phyloP scores from a whole-genome alignment of 305 asterid species.

The Rubia tinctorum region DNA sequence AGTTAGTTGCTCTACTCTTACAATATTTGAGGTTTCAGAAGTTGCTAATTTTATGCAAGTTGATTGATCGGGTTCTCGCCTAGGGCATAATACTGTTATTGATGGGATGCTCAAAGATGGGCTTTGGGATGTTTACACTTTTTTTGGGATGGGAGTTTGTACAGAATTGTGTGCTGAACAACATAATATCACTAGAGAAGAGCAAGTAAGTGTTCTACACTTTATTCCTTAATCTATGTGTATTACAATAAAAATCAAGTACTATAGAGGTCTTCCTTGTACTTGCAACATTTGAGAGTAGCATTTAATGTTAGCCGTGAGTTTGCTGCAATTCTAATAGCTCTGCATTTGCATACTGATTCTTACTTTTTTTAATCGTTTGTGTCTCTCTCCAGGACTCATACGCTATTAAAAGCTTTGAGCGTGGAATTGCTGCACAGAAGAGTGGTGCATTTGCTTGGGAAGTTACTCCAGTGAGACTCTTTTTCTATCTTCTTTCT shows the following conservation, averaged over 20 bases:
- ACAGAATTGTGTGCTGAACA: constrained; percentile 87
- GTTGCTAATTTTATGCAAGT: constrained; percentile 21
- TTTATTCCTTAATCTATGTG: neutral
- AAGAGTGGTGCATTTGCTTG: constrained; percentile 73
- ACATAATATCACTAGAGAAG: constrained; percentile 64
- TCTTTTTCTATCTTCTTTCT: neutral
- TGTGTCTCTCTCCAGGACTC: constrained; percentile 46
- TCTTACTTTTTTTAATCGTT: neutral
- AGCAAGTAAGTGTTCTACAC: constrained; percentile 49
- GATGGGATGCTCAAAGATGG: constrained; percentile 99
- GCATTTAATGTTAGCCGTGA: neutral
- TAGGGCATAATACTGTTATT: constrained; percentile 76
- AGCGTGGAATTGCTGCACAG: constrained; percentile 81
- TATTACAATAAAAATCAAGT: neutral
- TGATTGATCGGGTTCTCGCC: constrained; percentile 77
- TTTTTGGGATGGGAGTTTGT: constrained; percentile 95
- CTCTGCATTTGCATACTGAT: neutral
- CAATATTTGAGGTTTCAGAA: neutral
- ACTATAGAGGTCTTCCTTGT: neutral
- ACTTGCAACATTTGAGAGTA: neutral
- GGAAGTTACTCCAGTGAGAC: constrained; percentile 88
- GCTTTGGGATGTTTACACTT: constrained; percentile 97
- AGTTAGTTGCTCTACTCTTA: neutral
- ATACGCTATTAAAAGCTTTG: constrained; percentile 88
- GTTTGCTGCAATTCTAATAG: neutral